A percentile compares a stretch with the other conserved stretches of the same genome.
Conservation (phyloP, 2,329 filamentous ascomycete genomes). For the Pezicula rhizophila region DNA sequence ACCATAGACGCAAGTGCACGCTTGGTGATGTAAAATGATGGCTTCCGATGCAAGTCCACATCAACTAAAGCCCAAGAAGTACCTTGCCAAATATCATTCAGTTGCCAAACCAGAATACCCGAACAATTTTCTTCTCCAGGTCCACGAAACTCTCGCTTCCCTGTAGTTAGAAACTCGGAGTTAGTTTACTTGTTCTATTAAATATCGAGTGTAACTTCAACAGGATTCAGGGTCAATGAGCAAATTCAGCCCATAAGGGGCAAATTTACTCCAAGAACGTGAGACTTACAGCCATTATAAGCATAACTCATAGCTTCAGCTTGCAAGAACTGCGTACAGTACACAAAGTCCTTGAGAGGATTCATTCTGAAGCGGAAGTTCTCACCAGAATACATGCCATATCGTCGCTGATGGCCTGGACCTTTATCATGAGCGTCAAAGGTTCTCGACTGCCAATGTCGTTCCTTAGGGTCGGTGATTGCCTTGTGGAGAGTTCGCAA, state of each 20-base stretch:
- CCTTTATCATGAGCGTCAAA: constrained; percentile 51
- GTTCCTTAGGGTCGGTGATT: constrained; percentile 38
- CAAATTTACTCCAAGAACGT: too few species aligned
- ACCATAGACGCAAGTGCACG: constrained; percentile 32
- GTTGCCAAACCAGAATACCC: constrained; percentile 61
- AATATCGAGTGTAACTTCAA: too few species aligned
- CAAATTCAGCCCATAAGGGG: too few species aligned
- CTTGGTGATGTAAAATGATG: constrained; percentile 46
- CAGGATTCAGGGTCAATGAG: too few species aligned
- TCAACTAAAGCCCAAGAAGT: constrained; percentile 62
- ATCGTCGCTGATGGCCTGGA: constrained; percentile 44
- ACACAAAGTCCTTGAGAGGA: constrained; percentile 22
- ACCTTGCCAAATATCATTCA: constrained; percentile 66
- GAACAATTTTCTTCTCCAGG: constrained; percentile 39
- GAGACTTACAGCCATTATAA: constrained; percentile 15
- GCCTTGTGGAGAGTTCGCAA: constrained; percentile 41
- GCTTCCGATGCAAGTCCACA: constrained; percentile 45
- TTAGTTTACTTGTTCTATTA: too few species aligned
- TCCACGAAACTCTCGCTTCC: constrained; percentile 20
- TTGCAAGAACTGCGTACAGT: constrained; percentile 21
- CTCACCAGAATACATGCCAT: constrained; percentile 30
- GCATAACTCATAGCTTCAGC: constrained; percentile 25
- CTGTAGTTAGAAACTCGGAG: too few species aligned
- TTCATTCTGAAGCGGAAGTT: constrained; percentile 25
- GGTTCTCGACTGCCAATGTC: constrained; percentile 45